Evolutionary conservation across 805 yeast genomes (phyloP).

Genomic region (Pichia kluyveri): DNA sequence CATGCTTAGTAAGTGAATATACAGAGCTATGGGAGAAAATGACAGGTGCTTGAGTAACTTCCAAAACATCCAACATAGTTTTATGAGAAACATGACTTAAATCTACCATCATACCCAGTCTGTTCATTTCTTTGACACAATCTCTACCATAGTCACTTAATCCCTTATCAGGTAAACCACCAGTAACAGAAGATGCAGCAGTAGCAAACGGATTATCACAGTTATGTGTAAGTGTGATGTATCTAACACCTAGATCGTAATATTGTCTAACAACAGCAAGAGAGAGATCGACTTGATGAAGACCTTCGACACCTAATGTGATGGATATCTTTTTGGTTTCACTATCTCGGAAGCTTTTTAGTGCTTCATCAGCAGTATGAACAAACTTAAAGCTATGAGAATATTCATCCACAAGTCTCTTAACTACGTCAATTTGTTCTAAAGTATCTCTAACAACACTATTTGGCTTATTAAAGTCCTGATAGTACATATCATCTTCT

Average conservation of each 20-base stretch:
- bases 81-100: constrained; percentile 41
- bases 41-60: constrained; percentile 37
- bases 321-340: constrained; percentile 31
- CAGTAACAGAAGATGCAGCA: constrained; percentile 40
- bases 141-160: constrained; percentile 32
- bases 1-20: constrained; percentile 30
- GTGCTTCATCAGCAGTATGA: constrained; percentile 32
- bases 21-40: constrained; percentile 45
- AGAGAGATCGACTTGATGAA: constrained; percentile 43
- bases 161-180: constrained; percentile 38
- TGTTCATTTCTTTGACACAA: constrained; percentile 40
- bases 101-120: constrained; percentile 47
- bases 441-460: constrained; percentile 42
- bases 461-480: constrained; percentile 36
- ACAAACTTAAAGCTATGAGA: constrained; percentile 33
- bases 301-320: constrained; percentile 45
- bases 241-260: constrained; percentile 42
- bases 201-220: constrained; percentile 53
- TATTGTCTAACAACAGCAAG: constrained; percentile 41
- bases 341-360: constrained; percentile 22
- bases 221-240: constrained; percentile 45
- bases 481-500: constrained; percentile 28
- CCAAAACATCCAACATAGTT: constrained; percentile 39
- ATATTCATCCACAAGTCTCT: constrained; percentile 34
- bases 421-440: constrained; percentile 44